These are phyloP conservation scores for Camelina hispida DNA, from an alignment of 345 rosid species.

Conservation along the genomic window DNA sequence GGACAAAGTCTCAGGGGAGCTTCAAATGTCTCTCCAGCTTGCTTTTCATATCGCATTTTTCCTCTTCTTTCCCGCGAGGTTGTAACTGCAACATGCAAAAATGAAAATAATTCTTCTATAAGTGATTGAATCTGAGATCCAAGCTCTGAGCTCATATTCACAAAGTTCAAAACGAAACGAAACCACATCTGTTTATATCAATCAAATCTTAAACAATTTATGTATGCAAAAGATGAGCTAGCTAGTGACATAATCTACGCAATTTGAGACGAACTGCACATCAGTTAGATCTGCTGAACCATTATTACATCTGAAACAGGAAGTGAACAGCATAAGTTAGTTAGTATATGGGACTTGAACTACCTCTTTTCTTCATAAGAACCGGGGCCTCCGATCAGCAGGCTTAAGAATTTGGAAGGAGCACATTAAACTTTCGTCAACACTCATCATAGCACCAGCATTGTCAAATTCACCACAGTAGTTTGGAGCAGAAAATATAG, in stretches of 20 bases:
- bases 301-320: neutral
- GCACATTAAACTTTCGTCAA: slow-evolving; percentile 94
- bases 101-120: neutral
- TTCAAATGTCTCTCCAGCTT: slow-evolving; percentile 36
- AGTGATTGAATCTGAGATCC: slow-evolving; percentile 21
- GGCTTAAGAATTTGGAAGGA: slow-evolving; percentile 97
- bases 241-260: neutral
- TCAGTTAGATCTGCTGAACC: slow-evolving; percentile 1
- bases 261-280: neutral
- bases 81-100: slow-evolving; percentile 35
- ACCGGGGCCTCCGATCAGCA: slow-evolving; percentile 62
- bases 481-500: slow-evolving; percentile 96
- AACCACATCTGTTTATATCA: neutral
- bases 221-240: neutral
- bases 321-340: slow-evolving; percentile 19
- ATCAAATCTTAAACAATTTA: neutral
- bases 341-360: slow-evolving; percentile 23
- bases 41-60: slow-evolving; percentile 14
- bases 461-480: slow-evolving; percentile 97
- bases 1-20: slow-evolving; percentile 41
- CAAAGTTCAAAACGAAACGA: slow-evolving; percentile 4
- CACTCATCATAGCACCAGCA: slow-evolving; percentile 98
- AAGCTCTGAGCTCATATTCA: slow-evolving; percentile 5
- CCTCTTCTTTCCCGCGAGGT: slow-evolving; percentile 31
- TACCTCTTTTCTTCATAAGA: slow-evolving; percentile 56